phyloP scores from a whole-genome alignment of 2,329 filamentous ascomycete genomes.

The Podosphaera fusca region DNA sequence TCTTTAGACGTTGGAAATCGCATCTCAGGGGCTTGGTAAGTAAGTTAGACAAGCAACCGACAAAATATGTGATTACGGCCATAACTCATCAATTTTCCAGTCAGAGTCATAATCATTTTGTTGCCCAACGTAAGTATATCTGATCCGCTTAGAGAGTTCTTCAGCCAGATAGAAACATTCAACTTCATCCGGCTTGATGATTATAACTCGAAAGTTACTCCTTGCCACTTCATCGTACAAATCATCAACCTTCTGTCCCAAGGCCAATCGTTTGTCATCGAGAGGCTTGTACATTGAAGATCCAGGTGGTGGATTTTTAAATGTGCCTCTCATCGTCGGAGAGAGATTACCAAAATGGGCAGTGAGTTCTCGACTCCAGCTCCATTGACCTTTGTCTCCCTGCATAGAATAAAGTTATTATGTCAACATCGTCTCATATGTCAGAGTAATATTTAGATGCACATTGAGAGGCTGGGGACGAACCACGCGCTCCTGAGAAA shows the following conservation, averaged over 20 bases:
- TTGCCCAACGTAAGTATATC: conserved; percentile 29
- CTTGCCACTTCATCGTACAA: conserved; percentile 39
- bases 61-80: conserved; percentile 8
- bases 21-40: too few relatives aligned
- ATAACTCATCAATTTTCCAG: conserved; percentile 25
- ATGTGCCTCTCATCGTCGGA: conserved; percentile 56
- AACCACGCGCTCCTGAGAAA: conserved; percentile 15
- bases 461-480: too few relatives aligned
- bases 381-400: conserved; percentile 25
- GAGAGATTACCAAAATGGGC: conserved; percentile 77
- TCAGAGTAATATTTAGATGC: too few relatives aligned
- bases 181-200: conserved; percentile 54
- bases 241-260: conserved; percentile 37
- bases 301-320: conserved; percentile 45
- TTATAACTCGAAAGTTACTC: conserved; percentile 54
- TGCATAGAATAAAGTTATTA: conserved; percentile 1
- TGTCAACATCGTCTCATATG: too few relatives aligned
- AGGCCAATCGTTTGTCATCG: conserved; percentile 19
- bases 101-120: conserved; percentile 14
- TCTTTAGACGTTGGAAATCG: too few relatives aligned
- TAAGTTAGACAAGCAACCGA: too few relatives aligned
- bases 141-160: conserved; percentile 29
- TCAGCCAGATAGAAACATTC: conserved; percentile 39
- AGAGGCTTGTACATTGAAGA: conserved; percentile 29
- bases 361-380: conserved; percentile 57